Evolutionary conservation across 352 stramenopile genomes (phyloP).

Genomic region (Pythium myriotylum): DNA sequence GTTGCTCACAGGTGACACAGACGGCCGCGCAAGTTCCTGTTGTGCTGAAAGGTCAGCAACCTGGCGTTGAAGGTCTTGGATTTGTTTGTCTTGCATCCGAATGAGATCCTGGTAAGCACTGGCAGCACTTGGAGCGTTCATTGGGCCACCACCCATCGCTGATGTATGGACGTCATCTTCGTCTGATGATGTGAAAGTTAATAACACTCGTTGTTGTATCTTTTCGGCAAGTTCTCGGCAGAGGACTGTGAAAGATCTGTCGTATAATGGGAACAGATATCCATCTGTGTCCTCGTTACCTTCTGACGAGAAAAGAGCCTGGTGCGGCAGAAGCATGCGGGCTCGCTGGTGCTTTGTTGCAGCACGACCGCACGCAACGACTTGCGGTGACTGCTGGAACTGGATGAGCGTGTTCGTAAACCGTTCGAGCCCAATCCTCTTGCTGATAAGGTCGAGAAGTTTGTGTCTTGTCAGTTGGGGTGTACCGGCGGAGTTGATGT

Average conservation of each 20-base stretch:
- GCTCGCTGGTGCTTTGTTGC: constrained; percentile 44
- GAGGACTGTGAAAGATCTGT: constrained; percentile 54
- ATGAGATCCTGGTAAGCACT: constrained; percentile 80
- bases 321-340: constrained; percentile 41
- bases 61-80: constrained; percentile 55
- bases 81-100: constrained; percentile 77
- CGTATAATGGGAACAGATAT: constrained; percentile 73
- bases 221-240: constrained; percentile 53
- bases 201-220: constrained; percentile 69
- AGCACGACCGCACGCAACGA: constrained; percentile 45
- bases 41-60: constrained; percentile 24
- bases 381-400: constrained; percentile 59
- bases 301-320: constrained; percentile 30
- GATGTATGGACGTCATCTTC: constrained; percentile 15
- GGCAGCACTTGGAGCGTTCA: constrained; percentile 30
- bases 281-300: constrained; percentile 29
- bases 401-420: constrained; percentile 73
- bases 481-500: background rate
- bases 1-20: background rate
- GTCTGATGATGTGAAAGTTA: constrained; percentile 55
- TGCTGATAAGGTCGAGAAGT: constrained; percentile 70
- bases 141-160: constrained; percentile 6
- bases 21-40: background rate
- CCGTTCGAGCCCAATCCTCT: constrained; percentile 54
- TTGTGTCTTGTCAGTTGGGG: constrained; percentile 52